Base-by-base conservation (phyloP, 805 yeast species). In the Kurtzmaniella fragi region DNA sequence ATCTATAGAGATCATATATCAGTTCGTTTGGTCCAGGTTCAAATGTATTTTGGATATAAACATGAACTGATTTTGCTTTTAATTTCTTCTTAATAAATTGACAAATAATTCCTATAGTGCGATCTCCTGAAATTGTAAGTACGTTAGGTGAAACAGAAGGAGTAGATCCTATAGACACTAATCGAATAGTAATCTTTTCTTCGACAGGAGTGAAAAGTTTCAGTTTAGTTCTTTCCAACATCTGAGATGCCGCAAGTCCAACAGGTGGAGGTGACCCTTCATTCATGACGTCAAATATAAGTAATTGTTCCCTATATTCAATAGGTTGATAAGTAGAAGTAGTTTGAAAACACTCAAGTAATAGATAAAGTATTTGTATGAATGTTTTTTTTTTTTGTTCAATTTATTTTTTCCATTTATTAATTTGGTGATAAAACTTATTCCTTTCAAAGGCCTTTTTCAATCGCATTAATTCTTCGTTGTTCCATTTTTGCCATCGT, bases 161-260 rank as follows among this genome's bases (percentile, higher is more conserved):
- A 0, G 78, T 67, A 0, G 83, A 71, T 0, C 86, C 86, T 27
- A 81, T 75, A 2, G 86, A 73, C 43, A 72, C 76, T 49, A 82
- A 76, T 28, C 85, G 56, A 7, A 80, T 59, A 1, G 75, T 67
- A 12, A 78, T 58, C 47, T 70, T 73, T 5, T 32, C 43, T 3
- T 30, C 35, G 14, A 32, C 34, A n/a, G 36, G 36, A 3, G 7
- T 15, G 15, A 26, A 17, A 12, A 36, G 36, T 9, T n/a, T 13
- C 5, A 29, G 15, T n/a, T 29, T 16, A 4, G 17, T 15, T 16
- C 20, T 23, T 12, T 32, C 28, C n/a, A 37, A 25, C 4, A 31
- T 14, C 6, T 26, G 17, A 12, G 36, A 37, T 14, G 36, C 23
- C 8, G 40, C 15, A 6, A 32, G 17, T 10, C 35, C 30, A 8